phyloP scores from a whole-genome alignment of 345 rosid species.

The Toxicodendron radicans region DNA sequence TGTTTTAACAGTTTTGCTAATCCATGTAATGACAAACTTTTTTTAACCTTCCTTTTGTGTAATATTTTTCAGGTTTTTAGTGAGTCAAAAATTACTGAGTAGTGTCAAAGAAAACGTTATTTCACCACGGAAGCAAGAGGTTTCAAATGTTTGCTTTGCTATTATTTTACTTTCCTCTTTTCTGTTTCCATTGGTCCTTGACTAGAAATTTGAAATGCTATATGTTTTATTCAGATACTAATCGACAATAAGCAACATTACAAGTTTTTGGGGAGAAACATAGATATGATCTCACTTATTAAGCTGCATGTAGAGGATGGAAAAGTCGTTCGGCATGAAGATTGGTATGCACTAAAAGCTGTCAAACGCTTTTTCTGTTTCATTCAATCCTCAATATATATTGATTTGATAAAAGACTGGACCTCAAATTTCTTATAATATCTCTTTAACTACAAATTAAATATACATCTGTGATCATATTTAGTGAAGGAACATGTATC shows the following conservation, averaged over 20 bases:
- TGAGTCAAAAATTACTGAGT: constrained; percentile 76
- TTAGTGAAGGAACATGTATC: not conserved
- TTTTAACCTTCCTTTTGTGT: not conserved
- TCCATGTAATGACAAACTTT: not conserved
- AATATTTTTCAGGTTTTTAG: constrained; percentile 54
- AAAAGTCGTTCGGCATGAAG: constrained; percentile 84
- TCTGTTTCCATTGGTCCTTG: not conserved
- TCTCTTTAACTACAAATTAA: not conserved
- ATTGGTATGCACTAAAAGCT: constrained; percentile 50
- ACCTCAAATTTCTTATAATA: not conserved
- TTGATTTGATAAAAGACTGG: not conserved
- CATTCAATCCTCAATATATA: not conserved
- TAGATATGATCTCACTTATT: constrained; percentile 81
- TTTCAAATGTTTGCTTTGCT: constrained; percentile 21
- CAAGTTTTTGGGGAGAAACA: constrained; percentile 65
- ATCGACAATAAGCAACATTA: constrained; percentile 87
- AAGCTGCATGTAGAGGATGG: constrained; percentile 66
- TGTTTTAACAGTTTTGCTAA: not conserved
- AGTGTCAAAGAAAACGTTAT: constrained; percentile 46
- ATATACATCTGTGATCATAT: not conserved
- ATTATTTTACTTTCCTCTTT: not conserved
- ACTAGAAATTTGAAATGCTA: constrained; percentile 3
- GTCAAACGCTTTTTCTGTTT: not conserved
- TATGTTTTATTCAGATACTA: constrained; percentile 44
- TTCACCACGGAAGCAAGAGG: constrained; percentile 68